phyloP scores from a whole-genome alignment of 2,329 filamentous ascomycete genomes.

The Zarea fungicola region DNA sequence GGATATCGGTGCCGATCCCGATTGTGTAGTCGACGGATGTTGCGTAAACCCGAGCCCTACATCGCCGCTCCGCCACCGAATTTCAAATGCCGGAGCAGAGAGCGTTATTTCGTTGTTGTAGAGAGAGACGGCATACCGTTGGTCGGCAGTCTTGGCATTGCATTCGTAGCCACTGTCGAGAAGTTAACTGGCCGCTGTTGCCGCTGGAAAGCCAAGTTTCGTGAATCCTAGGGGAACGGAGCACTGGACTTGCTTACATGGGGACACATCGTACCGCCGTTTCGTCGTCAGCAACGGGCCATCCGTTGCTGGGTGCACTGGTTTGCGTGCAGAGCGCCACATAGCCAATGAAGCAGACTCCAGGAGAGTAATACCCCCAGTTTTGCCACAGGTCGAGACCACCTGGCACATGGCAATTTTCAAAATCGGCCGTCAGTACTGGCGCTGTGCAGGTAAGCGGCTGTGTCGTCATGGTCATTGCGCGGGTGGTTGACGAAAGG shows the following conservation, averaged over 20 bases:
- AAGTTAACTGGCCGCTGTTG: constrained; percentile 3
- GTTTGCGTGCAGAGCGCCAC: constrained; percentile 22
- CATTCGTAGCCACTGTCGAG: constrained; percentile 18
- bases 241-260: constrained; percentile 16
- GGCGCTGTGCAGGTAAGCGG: constrained; percentile 19
- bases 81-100: constrained; percentile 26
- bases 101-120: constrained; percentile 19
- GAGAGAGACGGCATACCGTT: constrained; percentile 19
- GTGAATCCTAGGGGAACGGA: neutral
- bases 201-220: neutral
- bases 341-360: constrained; percentile 26
- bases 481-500: constrained; percentile 15
- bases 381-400: constrained; percentile 20
- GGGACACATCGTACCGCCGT: constrained; percentile 26
- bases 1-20: neutral
- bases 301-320: constrained; percentile 13
- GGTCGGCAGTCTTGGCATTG: constrained; percentile 18
- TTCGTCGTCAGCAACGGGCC: constrained; percentile 20
- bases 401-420: constrained; percentile 19
- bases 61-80: constrained; percentile 23
- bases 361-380: constrained; percentile 27
- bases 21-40: neutral
- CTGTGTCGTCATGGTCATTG: constrained; percentile 21
- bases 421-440: constrained; percentile 19
- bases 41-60: constrained; percentile 4